Base-by-base conservation (phyloP, 495 filamentous ascomycete genomes). In the Haplographium delicatum region DNA sequence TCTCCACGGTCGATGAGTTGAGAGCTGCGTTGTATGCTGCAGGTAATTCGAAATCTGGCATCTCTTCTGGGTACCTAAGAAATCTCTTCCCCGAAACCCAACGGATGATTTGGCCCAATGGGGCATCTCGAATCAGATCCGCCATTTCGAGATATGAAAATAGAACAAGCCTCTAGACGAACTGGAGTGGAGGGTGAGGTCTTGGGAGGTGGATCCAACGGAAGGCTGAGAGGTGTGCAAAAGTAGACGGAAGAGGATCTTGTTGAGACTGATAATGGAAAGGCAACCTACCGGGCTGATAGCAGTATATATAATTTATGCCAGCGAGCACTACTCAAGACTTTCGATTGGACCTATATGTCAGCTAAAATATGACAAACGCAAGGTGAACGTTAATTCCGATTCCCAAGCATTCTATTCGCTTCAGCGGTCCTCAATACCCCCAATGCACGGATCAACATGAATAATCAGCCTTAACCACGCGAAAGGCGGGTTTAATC, bases 21-120 rank as follows among this genome's bases (percentile, higher is more conserved):
- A 66, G 40, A 5, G 63, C 46, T 8, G 66, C 57, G 13, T 64
- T 60, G 65, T 77, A 83, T 50, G 59, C 26, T 25, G 70, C 64
- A 2, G 76, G 73, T 8, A 78, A 64, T 55, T 71, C 51, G 58
- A 82, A 82, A 44, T 63, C 70, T 18, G 68, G 52, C 35, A 67
- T 60, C 47, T 81, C 78, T 66, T 81, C 76, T 4, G 75, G 75
- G 43, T 81, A 82, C 58, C 70, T 63, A 24, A 80, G 59, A 35
- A 73, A 47, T 56, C 65, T 70, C 56, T 77, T 78, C 1, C 64
- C 56, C 0, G 71, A 73, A 20, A 75, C n/a, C 43, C 64, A 69
- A 20, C 78, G 72, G 35, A 82, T 66, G 27, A 78, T 30, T 55
- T 80, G 75, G 46, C 78, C 79, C 34, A 80, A 53, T 10, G 76